Conservation (phyloP, 306 rosid genomes). For the Fragaria nilgerrensis region DNA sequence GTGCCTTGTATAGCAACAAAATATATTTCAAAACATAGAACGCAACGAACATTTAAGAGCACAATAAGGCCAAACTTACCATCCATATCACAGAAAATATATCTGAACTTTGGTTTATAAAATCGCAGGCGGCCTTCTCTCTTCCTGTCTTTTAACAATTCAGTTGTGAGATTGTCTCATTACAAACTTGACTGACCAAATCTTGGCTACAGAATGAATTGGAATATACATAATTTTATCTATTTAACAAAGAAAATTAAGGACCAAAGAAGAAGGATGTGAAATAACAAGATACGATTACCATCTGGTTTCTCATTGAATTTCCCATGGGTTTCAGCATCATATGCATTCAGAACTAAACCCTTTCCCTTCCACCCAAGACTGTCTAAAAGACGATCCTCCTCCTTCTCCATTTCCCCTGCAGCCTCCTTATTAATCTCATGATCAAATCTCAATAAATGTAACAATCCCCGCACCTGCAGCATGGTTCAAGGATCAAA, state of each 20-base stretch:
- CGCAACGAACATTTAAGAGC: not conserved
- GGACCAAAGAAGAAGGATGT: not conserved
- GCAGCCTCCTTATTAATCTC: constrained; percentile 85
- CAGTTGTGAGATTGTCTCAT: constrained; percentile 52
- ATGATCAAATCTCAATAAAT: constrained; percentile 87
- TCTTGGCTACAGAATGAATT: constrained; percentile 18
- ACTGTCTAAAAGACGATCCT: constrained; percentile 66
- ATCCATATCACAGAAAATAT: constrained; percentile 97
- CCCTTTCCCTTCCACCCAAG: constrained; percentile 91
- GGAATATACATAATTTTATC: not conserved
- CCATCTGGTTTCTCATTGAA: constrained; percentile 47
- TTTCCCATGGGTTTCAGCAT: constrained; percentile 39
- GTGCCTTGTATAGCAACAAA: constrained; percentile 59
- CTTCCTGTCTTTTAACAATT: constrained; percentile 86
- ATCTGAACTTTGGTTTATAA: constrained; percentile 80
- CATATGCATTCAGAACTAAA: constrained; percentile 36
- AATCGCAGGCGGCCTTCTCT: constrained; percentile 81
- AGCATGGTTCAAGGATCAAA: constrained; percentile 4
- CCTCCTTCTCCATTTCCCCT: constrained; percentile 87
- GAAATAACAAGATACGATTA: constrained; percentile 21
- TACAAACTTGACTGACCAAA: constrained; percentile 19
- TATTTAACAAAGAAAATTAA: not conserved
- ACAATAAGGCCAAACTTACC: constrained; percentile 45
- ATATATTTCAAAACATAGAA: constrained; percentile 17
- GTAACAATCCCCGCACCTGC: constrained; percentile 90